Conservation (phyloP, 31 red algal species). For the Asparagopsis taxiformis region DNA sequence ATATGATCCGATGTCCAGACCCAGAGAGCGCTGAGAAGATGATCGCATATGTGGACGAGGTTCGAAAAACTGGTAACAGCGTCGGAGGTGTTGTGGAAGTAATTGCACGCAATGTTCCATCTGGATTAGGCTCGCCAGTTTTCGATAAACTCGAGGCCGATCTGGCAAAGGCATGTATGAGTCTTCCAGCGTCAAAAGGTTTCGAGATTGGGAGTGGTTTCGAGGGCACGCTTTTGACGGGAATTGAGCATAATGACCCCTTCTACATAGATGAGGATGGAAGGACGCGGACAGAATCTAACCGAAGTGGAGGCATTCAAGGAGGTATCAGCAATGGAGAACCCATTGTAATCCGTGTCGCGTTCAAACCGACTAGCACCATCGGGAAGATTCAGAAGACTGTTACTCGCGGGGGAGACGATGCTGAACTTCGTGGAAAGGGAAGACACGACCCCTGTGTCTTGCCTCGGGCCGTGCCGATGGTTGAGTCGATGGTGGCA, state of each 20-base stretch:
- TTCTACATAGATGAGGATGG: slow-evolving; percentile 88
- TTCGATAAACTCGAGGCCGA: slow-evolving; percentile 99
- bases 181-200: slow-evolving; percentile 94
- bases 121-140: slow-evolving; percentile 91
- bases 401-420: slow-evolving; percentile 76
- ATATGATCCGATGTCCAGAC: slow-evolving; percentile 88
- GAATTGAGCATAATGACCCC: slow-evolving; percentile 96
- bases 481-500: slow-evolving; percentile 98
- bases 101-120: slow-evolving; percentile 92
- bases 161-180: slow-evolving; percentile 94
- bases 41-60: slow-evolving; percentile 86
- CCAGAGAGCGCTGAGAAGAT: slow-evolving; percentile 72
- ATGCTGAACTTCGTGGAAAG: slow-evolving; percentile 82
- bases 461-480: slow-evolving; percentile 96
- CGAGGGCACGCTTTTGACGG: slow-evolving; percentile 87
- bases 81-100: slow-evolving; percentile 95
- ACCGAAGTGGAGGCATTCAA: slow-evolving; percentile 94
- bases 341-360: slow-evolving; percentile 86
- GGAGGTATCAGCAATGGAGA: slow-evolving; percentile 99
- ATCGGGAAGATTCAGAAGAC: slow-evolving; percentile 88
- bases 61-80: slow-evolving; percentile 81
- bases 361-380: slow-evolving; percentile 97
- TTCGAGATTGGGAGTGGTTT: slow-evolving; percentile 99
- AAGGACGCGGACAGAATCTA: slow-evolving; percentile 71
- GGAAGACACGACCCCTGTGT: slow-evolving; percentile 99